phyloP scores from a whole-genome alignment of 169 alveolate species.

The Eimeria falciformis region DNA sequence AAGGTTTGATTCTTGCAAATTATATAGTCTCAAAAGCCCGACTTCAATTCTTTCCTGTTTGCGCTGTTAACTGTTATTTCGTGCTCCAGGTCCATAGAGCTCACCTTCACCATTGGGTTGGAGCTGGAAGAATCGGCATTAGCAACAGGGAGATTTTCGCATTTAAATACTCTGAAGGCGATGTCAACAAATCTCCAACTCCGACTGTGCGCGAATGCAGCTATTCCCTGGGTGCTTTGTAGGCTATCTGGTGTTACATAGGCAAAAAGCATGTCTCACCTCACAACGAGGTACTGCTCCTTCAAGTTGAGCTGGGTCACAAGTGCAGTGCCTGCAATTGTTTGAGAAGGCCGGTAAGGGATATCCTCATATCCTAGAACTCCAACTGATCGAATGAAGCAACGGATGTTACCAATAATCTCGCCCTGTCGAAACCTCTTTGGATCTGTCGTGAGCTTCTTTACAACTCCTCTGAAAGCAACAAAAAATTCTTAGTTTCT shows the following conservation, averaged over 20 bases:
- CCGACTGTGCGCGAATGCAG: neutral
- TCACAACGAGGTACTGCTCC: conserved; percentile 82
- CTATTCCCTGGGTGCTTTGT: neutral
- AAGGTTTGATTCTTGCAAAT: neutral
- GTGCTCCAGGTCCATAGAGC: conserved; percentile 4
- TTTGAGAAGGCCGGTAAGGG: conserved; percentile 79
- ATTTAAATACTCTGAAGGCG: conserved; percentile 77
- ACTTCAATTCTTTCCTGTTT: neutral
- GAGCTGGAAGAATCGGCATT: conserved; percentile 81
- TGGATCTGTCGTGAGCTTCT: conserved; percentile 81
- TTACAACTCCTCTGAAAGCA: conserved; percentile 76
- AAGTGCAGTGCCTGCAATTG: conserved; percentile 82
- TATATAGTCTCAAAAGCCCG: too few species aligned
- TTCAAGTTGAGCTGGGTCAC: conserved; percentile 81
- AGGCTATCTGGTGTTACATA: neutral
- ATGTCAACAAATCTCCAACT: neutral
- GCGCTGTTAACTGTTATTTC: neutral
- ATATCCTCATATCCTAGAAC: conserved; percentile 78
- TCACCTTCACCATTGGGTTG: conserved; percentile 83
- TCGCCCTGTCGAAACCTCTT: conserved; percentile 81
- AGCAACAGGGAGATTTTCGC: conserved; percentile 83
- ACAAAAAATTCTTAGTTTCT: neutral
- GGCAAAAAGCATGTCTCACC: conserved; percentile 7
- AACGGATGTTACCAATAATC: conserved; percentile 81
- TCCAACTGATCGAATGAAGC: conserved; percentile 81